Evolutionary conservation across 2,329 filamentous ascomycete species (phyloP).

Genomic region (Chaetomiaceae sp.): DNA sequence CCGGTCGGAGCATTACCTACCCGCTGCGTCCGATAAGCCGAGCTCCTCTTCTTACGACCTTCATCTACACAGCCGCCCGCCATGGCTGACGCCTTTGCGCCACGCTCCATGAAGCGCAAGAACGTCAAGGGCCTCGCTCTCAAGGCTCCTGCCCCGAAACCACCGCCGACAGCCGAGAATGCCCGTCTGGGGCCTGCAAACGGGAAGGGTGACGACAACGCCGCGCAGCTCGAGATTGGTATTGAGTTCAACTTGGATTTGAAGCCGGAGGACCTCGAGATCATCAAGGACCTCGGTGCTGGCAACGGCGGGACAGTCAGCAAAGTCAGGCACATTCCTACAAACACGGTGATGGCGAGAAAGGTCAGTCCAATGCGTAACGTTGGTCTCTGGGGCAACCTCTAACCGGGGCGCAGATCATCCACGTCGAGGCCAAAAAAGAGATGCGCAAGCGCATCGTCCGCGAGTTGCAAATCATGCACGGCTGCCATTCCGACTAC

Average conservation of each 20-base stretch:
- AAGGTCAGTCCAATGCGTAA: conserved; percentile 59
- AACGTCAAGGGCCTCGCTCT: conserved; percentile 95
- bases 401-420: conserved; percentile 59
- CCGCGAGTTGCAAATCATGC: conserved; percentile 95
- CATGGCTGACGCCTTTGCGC: conserved; percentile 61
- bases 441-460: conserved; percentile 96
- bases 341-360: conserved; percentile 93
- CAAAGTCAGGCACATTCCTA: conserved; percentile 93
- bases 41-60: neutral
- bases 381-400: conserved; percentile 15
- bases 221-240: conserved; percentile 80
- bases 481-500: conserved; percentile 92
- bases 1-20: too few species aligned
- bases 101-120: conserved; percentile 94
- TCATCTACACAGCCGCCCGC: conserved; percentile 24
- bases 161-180: conserved; percentile 66
- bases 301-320: conserved; percentile 98
- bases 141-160: conserved; percentile 70
- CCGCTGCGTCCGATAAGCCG: too few species aligned
- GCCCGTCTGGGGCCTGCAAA: conserved; percentile 58
- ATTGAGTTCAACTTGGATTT: conserved; percentile 95
- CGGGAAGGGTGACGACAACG: conserved; percentile 55
- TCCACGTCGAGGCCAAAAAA: conserved; percentile 96
- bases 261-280: conserved; percentile 84
- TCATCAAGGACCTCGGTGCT: conserved; percentile 89